phyloP scores from a whole-genome alignment of 2,329 filamentous ascomycete species.

The Phyllosticta citrichinensis region DNA sequence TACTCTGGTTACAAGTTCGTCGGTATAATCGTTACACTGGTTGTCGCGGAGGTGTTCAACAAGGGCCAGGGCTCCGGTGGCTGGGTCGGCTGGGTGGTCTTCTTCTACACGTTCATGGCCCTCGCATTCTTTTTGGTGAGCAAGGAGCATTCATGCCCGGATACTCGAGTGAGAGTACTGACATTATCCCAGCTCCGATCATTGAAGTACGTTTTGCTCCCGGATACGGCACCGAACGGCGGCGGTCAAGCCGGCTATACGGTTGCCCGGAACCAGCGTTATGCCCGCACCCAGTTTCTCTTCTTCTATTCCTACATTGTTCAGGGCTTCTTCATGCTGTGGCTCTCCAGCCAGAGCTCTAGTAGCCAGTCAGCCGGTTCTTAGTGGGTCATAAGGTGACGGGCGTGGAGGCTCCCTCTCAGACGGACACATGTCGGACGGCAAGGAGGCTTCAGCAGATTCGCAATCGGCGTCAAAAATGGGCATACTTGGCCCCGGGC shows the following conservation, averaged over 20 bases:
- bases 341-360: constrained; percentile 5
- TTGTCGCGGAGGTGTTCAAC: constrained; percentile 67
- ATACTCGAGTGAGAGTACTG: background rate
- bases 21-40: constrained; percentile 82
- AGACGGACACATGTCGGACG: no score
- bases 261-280: constrained; percentile 75
- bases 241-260: constrained; percentile 51
- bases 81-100: constrained; percentile 81
- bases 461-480: no score
- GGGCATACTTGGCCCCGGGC: no score
- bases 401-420: no score
- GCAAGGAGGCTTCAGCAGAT: no score
- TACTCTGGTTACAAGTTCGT: constrained; percentile 99
- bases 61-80: constrained; percentile 73
- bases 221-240: constrained; percentile 61
- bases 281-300: constrained; percentile 80
- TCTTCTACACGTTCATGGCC: constrained; percentile 83
- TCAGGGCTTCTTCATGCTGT: constrained; percentile 93
- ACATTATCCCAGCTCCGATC: constrained; percentile 62
- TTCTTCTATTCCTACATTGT: constrained; percentile 92
- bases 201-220: constrained; percentile 88
- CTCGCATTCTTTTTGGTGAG: constrained; percentile 91
- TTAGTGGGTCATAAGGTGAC: background rate
- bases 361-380: background rate
- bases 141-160: constrained; percentile 10